phyloP scores from a whole-genome alignment of 1,284 basidiomycete genomes.

The Melanopsichium pennsylvanicum region DNA sequence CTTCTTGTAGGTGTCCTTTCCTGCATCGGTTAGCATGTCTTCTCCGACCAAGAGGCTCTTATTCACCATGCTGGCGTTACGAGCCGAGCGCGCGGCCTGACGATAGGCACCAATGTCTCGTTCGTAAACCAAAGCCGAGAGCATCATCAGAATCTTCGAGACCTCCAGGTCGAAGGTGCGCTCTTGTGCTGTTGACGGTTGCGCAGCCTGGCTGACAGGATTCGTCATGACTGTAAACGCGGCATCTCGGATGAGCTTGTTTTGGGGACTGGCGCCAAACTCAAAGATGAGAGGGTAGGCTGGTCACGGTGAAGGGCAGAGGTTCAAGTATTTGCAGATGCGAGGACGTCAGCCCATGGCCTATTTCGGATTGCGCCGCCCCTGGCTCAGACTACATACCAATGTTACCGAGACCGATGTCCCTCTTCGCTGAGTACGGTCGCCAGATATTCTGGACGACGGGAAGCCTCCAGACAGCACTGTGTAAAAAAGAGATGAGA shows the following conservation, averaged over 20 bases:
- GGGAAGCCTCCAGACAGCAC: conserved; percentile 30
- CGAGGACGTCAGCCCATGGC: no score
- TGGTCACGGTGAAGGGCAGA: conserved; percentile 1
- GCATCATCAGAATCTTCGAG: conserved; percentile 39
- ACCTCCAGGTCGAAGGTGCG: conserved; percentile 53
- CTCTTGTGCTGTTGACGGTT: conserved; percentile 29
- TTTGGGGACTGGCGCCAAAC: conserved; percentile 41
- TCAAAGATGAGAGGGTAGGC: conserved; percentile 66
- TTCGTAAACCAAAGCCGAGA: conserved; percentile 43
- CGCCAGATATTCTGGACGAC: conserved; percentile 23
- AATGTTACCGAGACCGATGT: conserved; percentile 31
- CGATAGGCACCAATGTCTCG: conserved; percentile 20
- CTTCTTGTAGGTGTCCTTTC: conserved; percentile 15
- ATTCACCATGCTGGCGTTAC: conserved; percentile 9
- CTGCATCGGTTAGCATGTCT: conserved; percentile 20
- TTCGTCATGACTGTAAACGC: conserved; percentile 52
- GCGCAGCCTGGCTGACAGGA: conserved; percentile 7
- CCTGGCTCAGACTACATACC: conserved; percentile 7
- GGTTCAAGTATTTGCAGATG: neutral
- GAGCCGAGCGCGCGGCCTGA: conserved; percentile 15
- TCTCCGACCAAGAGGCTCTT: conserved; percentile 3
- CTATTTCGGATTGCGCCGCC: no score
- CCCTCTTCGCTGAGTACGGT: conserved; percentile 5
- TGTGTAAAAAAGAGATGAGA: neutral
- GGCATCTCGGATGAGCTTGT: conserved; percentile 50